These are phyloP conservation scores for Dactylellina haptotyla DNA, from an alignment of 2,329 filamentous ascomycete species.

Conservation along the genomic window DNA sequence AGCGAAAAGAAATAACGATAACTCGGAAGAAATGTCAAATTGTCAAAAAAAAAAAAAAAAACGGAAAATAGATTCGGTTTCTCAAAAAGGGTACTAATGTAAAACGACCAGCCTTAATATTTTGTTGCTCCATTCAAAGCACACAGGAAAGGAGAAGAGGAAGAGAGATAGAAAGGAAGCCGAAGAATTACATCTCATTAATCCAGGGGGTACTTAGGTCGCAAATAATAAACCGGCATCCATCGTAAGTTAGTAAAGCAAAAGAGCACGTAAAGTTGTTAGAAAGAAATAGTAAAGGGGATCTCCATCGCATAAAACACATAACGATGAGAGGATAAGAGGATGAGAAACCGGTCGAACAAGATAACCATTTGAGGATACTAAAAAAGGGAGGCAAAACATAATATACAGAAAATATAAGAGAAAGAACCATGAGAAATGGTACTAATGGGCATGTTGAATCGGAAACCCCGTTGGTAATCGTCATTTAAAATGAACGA, in stretches of 20 bases:
- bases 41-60: not conserved
- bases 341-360: no score
- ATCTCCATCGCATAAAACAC: constrained; percentile 2
- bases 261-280: constrained; percentile 2
- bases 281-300: not conserved
- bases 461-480: not conserved
- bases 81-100: not conserved
- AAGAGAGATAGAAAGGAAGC: not conserved
- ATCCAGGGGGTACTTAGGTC: constrained; percentile 19
- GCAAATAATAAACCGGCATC: constrained; percentile 32
- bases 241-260: constrained; percentile 9
- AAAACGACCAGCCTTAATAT: constrained; percentile 7
- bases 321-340: constrained; percentile 3
- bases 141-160: constrained; percentile 2
- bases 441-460: not conserved
- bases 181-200: constrained; percentile 50
- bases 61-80: not conserved
- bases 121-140: not conserved
- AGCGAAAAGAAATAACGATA: not conserved
- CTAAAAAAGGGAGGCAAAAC: not conserved
- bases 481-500: not conserved
- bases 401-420: constrained; percentile 21
- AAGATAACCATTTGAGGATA: no score
- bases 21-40: not conserved
- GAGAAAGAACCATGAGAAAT: constrained; percentile 33